phyloP scores from a whole-genome alignment of 1,139 yeast genomes.

The Sugiyamaella japonica region DNA sequence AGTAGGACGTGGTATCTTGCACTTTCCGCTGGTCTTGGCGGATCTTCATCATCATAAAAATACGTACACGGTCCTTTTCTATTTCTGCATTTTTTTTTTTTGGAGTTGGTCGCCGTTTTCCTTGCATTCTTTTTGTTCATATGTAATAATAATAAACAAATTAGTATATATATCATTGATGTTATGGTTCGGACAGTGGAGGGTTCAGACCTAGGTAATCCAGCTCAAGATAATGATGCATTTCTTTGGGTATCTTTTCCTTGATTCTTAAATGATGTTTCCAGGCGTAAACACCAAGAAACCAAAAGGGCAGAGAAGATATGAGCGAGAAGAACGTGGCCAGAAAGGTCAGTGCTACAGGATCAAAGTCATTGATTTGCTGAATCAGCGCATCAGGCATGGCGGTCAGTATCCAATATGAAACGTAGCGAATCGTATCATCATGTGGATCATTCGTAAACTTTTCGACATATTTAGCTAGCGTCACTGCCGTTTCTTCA shows the following conservation, averaged over 20 bases:
- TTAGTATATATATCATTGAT: neutral
- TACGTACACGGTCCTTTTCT: neutral
- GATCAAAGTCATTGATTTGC: constrained; percentile 17
- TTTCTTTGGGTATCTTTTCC: constrained; percentile 12
- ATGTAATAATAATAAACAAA: neutral
- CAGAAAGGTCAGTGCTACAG: constrained; percentile 14
- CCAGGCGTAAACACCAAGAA: constrained; percentile 17
- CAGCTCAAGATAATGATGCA: constrained; percentile 11
- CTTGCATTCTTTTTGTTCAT: constrained; percentile 2
- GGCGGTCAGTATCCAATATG: constrained; percentile 11
- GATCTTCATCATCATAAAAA: constrained; percentile 16
- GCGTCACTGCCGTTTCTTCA: constrained; percentile 2
- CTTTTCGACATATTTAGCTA: neutral
- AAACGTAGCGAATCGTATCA: neutral
- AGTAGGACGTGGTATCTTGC: constrained; percentile 89
- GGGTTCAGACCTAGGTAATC: constrained; percentile 2
- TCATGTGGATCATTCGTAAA: neutral
- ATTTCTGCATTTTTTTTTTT: constrained; percentile 6
- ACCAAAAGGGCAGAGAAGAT: constrained; percentile 18
- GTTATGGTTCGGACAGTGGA: neutral
- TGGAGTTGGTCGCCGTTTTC: neutral
- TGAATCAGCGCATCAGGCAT: constrained; percentile 13
- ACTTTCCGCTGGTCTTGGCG: constrained; percentile 52
- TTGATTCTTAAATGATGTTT: constrained; percentile 17
- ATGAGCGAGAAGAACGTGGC: constrained; percentile 13